Evolutionary conservation across 2,329 filamentous ascomycete genomes (phyloP), one percentile per base, ranked within the genome.

Genomic region (Fusarium avenaceum): DNA sequence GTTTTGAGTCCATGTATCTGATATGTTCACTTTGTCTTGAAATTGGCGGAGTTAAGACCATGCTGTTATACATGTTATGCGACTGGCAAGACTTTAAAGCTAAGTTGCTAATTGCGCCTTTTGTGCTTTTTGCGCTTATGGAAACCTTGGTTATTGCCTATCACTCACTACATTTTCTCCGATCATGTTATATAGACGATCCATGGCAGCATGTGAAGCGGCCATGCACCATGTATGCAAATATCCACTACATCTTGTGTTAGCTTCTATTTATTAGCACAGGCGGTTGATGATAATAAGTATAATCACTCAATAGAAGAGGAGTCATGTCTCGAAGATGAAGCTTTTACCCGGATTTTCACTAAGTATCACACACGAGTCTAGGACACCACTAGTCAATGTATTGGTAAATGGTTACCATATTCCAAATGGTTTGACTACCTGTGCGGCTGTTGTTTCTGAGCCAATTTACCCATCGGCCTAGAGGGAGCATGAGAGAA

Each of bases 121-220:
- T 38, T n/a, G 26, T 28, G 28, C 22, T 28, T 49, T 11, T 30
- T 33, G 40, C 26, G 30, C 28, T 22, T 24, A 39, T 39, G 24
- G 20, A 14, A 24, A 22, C 20, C 14, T 19, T 47, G 35, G 19
- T 19, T 28, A 26, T 32, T 38, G 39, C 20, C 39, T 30, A 26
- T 43, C 33, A 19, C 40, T 61, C 56, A 33, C 32, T 39, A 48
- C 33, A 35, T 35, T 57, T 38, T 57, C 24, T 10, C 14, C 14
- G 13, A 33, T 15, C 13, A 33, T 15, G n/a, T 38, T 38, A 38
- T n/a, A 38, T 38, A 50, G 11, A 68, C 17, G 44, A 10, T 39
- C 38, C 43, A 51, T 53, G 49, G 59, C 45, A 56, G 40, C 54
- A 57, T 52, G 54, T 58, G 62, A 72, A 69, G 48, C 57, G 47